phyloP scores from a whole-genome alignment of 805 yeast species.

The Nakazawaea ambrosiae region DNA sequence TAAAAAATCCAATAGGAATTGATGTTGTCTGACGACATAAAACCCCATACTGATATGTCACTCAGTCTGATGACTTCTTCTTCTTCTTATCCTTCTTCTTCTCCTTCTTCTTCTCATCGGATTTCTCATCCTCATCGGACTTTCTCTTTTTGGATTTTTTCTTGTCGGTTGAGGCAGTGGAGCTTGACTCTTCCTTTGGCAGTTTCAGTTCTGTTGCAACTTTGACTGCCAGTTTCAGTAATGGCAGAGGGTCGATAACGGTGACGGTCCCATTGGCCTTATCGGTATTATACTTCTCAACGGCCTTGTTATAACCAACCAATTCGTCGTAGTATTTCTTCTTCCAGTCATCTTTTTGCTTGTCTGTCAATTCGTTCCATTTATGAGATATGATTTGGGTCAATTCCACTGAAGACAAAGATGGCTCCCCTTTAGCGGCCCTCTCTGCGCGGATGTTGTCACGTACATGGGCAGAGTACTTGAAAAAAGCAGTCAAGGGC shows the following conservation, averaged over 20 bases:
- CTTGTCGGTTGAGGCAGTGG: conserved; percentile 17
- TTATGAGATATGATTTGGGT: conserved; percentile 70
- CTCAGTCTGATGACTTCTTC: too few species aligned
- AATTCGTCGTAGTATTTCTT: conserved; percentile 44
- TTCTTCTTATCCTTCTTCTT: conserved; percentile 30
- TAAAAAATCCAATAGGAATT: too few species aligned
- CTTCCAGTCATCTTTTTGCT: conserved; percentile 69
- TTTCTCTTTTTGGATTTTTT: conserved; percentile 31
- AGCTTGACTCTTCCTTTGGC: conserved; percentile 14
- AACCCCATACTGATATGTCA: too few species aligned
- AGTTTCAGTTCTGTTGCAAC: conserved; percentile 21
- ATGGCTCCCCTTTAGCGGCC: conserved; percentile 46
- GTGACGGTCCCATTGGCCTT: conserved; percentile 17
- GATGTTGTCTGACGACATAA: too few species aligned
- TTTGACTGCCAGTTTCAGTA: too few species aligned
- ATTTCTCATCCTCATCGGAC: conserved; percentile 24
- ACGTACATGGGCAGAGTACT: conserved; percentile 69
- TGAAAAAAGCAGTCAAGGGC: conserved; percentile 83
- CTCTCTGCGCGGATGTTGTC: conserved; percentile 67
- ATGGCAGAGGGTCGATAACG: too few species aligned
- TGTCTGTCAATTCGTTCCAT: conserved; percentile 71
- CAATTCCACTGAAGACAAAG: conserved; percentile 68
- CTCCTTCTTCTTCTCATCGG: conserved; percentile 44
- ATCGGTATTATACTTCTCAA: conserved; percentile 21
- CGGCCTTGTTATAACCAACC: conserved; percentile 24